Evolutionary conservation across 768 basidiomycete species (phyloP), one percentile per base, ranked within the genome.

Genomic region (Xanthoconium stramineum): DNA sequence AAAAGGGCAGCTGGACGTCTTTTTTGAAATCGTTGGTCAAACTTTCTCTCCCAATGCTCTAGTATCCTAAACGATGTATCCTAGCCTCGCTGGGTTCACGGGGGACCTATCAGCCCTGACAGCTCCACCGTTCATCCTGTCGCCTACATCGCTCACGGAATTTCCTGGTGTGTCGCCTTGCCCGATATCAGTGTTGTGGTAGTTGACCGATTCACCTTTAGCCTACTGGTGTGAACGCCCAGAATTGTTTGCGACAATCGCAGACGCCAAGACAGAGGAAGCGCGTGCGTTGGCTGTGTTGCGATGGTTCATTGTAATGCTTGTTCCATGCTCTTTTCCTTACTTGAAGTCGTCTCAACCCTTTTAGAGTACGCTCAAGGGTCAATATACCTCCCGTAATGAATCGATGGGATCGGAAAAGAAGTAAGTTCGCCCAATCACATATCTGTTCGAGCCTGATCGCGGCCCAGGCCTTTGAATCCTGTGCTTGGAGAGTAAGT

Each of bases 201-300:
- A 17, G 3, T 43, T 6, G 57, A 36, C 57, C 56, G 15, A 69
- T 51, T 19, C 39, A 17, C 47, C 28, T 40, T 24, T 60, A 91
- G 94, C 94, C 0, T 97, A 98, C 73, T 98, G 96, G 96, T 92
- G 94, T 67, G 96, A 98, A 70, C 89, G 91, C 49, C 94, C 94
- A 29, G 86, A 86, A 52, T 76, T 94, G 52, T 98, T 99, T 66
- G 84, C 94, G 5, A 84, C 83, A 20, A 98, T 98, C 68, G 83
- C 87, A 19, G 85, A 87, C 61, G 92, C 86, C 6, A 79, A 77
- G 67, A 83, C 82, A 13, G 82, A 85, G 32, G 87, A 94, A 70
- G 84, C 85, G 3, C 79, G 94, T 48, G 80, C 85, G 3, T 76
- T 91, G 50, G 82, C 85, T 7, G 92, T 98, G n/a, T 79, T 98